Conservation (phyloP, 768 basidiomycete genomes). For the Botryobasidium botryosum region DNA sequence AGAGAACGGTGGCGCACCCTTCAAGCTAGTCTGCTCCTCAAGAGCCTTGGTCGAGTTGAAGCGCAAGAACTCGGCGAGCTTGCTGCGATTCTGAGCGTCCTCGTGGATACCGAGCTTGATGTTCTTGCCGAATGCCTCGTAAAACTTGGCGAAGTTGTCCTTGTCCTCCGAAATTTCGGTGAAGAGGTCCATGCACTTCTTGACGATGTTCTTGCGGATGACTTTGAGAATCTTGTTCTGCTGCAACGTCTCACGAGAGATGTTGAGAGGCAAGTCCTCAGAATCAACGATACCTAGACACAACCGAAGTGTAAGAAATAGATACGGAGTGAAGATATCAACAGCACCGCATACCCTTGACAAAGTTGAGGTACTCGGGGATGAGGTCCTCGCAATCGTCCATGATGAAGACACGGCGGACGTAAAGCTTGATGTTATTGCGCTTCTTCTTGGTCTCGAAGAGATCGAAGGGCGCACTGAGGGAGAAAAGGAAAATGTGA, state of each 20-base stretch:
- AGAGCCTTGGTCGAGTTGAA: slow-evolving; percentile 91
- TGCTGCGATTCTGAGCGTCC: slow-evolving; percentile 95
- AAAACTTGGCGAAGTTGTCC: slow-evolving; percentile 95
- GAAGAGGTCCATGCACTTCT: slow-evolving; percentile 92
- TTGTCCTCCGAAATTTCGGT: slow-evolving; percentile 98
- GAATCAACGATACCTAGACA: slow-evolving; percentile 77
- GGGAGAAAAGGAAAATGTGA: background rate
- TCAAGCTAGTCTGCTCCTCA: slow-evolving; percentile 86
- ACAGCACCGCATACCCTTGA: slow-evolving; percentile 45
- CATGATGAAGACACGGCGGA: slow-evolving; percentile 99
- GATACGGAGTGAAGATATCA: background rate
- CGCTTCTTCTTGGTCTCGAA: slow-evolving; percentile 99
- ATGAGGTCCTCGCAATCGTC: slow-evolving; percentile 99
- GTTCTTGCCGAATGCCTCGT: slow-evolving; percentile 98
- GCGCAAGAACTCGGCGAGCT: slow-evolving; percentile 97
- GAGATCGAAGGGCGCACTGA: slow-evolving; percentile 92
- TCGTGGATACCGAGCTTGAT: slow-evolving; percentile 99
- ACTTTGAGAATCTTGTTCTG: slow-evolving; percentile 99
- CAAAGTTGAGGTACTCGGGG: slow-evolving; percentile 98
- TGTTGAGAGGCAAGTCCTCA: slow-evolving; percentile 98
- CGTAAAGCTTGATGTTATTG: slow-evolving; percentile 99
- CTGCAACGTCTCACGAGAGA: slow-evolving; percentile 98
- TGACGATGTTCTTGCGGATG: slow-evolving; percentile 98
- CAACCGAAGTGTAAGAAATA: background rate
- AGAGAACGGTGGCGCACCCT: slow-evolving; percentile 51